Evolutionary conservation across 1,139 yeast species (phyloP), one percentile per base, ranked within the genome.

Genomic region (Taiozyma sp.): DNA sequence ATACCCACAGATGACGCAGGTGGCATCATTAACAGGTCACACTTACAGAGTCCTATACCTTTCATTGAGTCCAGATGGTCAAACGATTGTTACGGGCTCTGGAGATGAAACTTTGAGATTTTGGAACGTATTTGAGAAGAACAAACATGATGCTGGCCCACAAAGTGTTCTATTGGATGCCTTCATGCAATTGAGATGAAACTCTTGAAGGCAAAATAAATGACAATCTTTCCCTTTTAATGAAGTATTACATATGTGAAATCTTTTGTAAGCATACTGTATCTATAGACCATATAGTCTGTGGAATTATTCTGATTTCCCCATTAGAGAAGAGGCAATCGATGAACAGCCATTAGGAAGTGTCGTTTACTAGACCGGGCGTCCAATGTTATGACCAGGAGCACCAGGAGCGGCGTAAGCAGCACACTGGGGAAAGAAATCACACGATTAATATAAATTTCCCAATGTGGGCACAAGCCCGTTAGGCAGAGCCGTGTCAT

Each of bases 71-170:
- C 97, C 98, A 0, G 98, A 93, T 69, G 99, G 99, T 1, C 92
- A 89, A 57, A 90, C 98, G 0, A 87, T 93, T n/a, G 99, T 93
- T 3, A 92, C 99, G 0, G 99, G 99, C 1, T 98, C 99, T 1
- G 99, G 99, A 2, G 99, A 93, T 70, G 99, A 95, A 68, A 93
- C 99, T 0, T 72, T 93, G 53, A 70, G 98, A 60, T 89, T 91
- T 63, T 92, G 98, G 98, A 89, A 88, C 61, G 86, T 90, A 2
- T 91, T 89, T 70, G 96, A 88, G 55, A 89, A 86, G 67, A 81
- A 78, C 54, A 83, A 80, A 63, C 70, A 74, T 44, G 83, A 78
- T 54, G 76, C 73, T 44, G 80, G 79, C 19, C 82, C 84, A 27
- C 68, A 67, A 44, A 82, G 90, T 23, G 87, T 85, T 6, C 70